These are phyloP conservation scores for Euryodendron excelsum DNA, from an alignment of 148 eudicot species.

Conservation along the genomic window DNA sequence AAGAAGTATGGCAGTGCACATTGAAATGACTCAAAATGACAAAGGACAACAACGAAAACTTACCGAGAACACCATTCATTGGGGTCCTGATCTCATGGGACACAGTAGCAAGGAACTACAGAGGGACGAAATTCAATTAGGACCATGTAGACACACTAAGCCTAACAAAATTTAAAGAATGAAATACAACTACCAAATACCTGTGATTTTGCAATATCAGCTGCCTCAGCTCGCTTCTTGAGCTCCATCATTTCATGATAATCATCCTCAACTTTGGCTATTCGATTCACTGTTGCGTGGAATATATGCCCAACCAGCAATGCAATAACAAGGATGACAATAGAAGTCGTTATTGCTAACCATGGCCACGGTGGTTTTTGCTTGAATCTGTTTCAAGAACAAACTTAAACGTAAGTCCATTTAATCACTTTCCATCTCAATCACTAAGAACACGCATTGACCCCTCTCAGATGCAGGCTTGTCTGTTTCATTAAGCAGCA, in stretches of 20 bases:
- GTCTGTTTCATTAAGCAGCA: neutral
- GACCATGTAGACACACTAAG: constrained; percentile 5
- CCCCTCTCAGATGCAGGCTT: neutral
- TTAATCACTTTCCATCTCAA: neutral
- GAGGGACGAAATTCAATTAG: constrained; percentile 16
- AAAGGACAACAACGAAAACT: constrained; percentile 10
- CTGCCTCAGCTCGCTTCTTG: constrained; percentile 86
- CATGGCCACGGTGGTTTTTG: constrained; percentile 85
- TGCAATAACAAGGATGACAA: constrained; percentile 67
- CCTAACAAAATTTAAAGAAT: constrained; percentile 3
- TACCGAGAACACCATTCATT: constrained; percentile 97
- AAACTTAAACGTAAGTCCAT: neutral
- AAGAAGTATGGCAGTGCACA: neutral
- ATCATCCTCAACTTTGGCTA: constrained; percentile 85
- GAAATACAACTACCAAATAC: constrained; percentile 22
- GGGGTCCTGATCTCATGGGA: constrained; percentile 99
- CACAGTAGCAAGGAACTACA: constrained; percentile 97
- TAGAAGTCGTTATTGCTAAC: constrained; percentile 54
- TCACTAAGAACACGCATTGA: neutral
- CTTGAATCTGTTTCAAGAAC: constrained; percentile 62
- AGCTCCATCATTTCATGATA: constrained; percentile 73
- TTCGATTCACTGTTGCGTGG: constrained; percentile 74
- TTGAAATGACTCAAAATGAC: neutral
- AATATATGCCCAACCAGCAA: constrained; percentile 72
- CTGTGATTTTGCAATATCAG: constrained; percentile 95